phyloP scores from a whole-genome alignment of 805 yeast species.

The Candida ortonii region DNA sequence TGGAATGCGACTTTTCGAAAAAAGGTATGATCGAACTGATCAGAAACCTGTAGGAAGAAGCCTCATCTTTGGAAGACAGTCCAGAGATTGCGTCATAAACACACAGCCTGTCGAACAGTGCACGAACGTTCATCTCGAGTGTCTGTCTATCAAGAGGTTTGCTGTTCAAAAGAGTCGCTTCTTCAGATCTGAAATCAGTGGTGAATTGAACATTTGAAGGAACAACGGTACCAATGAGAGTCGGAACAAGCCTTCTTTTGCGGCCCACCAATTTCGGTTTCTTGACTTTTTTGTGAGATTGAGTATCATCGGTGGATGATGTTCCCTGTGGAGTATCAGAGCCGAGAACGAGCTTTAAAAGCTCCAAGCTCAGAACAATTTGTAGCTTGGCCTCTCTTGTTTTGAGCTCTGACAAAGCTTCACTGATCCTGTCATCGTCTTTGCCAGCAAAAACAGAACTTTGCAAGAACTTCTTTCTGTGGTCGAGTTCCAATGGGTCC shows the following conservation, averaged over 20 bases:
- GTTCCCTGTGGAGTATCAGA: conserved; percentile 1
- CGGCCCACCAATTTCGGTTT: conserved; percentile 26
- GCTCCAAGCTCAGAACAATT: conserved; percentile 27
- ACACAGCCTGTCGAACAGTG: conserved; percentile 31
- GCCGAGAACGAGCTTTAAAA: conserved; percentile 19
- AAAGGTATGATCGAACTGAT: conserved; percentile 29
- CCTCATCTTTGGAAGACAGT: conserved; percentile 22
- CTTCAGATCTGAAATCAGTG: conserved; percentile 29
- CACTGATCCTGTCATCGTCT: conserved; percentile 7
- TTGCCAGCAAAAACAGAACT: background rate
- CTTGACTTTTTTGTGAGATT: conserved; percentile 4
- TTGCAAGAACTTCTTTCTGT: conserved; percentile 7
- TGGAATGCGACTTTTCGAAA: conserved; percentile 26
- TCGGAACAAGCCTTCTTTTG: conserved; percentile 33
- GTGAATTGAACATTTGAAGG: conserved; percentile 25
- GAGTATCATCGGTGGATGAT: conserved; percentile 1
- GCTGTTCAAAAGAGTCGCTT: too few species aligned
- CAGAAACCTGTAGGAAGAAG: conserved; percentile 30
- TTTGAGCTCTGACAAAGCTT: conserved; percentile 17
- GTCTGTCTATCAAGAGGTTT: conserved; percentile 1
- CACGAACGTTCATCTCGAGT: conserved; percentile 16
- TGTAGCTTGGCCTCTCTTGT: conserved; percentile 31
- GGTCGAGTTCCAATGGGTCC: conserved; percentile 10
- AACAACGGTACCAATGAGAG: conserved; percentile 31
- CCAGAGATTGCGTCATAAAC: conserved; percentile 34